Evolutionary conservation across 768 basidiomycete species (phyloP).

Genomic region (Plicaturopsis crispa): DNA sequence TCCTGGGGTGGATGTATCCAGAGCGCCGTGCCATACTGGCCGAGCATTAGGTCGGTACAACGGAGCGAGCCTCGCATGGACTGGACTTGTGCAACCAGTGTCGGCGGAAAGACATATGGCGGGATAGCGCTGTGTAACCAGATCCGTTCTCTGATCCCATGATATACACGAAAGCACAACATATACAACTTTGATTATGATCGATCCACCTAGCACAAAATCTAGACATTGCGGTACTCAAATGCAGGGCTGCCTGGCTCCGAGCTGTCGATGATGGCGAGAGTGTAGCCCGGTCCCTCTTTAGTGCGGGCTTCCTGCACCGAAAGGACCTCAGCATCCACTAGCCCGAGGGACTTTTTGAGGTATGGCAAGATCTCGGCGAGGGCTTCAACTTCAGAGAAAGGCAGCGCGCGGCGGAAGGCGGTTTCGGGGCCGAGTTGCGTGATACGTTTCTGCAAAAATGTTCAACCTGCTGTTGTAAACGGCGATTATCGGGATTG

Average conservation of each 20-base stretch:
- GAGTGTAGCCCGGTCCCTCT: conserved; percentile 50
- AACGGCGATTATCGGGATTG: not conserved
- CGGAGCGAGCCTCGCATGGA: not conserved
- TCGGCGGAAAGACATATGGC: not conserved
- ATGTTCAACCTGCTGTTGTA: not conserved
- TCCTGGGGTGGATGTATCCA: not conserved
- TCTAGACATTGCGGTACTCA: conserved; percentile 79
- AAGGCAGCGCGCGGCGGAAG: conserved; percentile 76
- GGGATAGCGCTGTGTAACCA: not conserved
- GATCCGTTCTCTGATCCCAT: not conserved
- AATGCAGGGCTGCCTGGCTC: conserved; percentile 86
- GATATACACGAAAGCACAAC: not conserved
- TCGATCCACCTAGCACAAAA: no score
- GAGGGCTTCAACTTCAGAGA: conserved; percentile 75
- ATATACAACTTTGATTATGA: not conserved
- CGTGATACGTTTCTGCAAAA: conserved; percentile 65
- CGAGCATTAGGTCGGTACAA: not conserved
- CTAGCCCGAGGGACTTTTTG: conserved; percentile 64
- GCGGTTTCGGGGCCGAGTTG: conserved; percentile 70
- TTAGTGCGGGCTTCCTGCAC: conserved; percentile 61
- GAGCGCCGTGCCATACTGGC: not conserved
- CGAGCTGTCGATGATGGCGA: conserved; percentile 69
- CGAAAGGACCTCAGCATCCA: conserved; percentile 61
- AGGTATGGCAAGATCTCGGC: conserved; percentile 70
- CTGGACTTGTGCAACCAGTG: not conserved